Base-by-base conservation (phyloP, 257 asterid genomes). In the Solanum etuberosum region DNA sequence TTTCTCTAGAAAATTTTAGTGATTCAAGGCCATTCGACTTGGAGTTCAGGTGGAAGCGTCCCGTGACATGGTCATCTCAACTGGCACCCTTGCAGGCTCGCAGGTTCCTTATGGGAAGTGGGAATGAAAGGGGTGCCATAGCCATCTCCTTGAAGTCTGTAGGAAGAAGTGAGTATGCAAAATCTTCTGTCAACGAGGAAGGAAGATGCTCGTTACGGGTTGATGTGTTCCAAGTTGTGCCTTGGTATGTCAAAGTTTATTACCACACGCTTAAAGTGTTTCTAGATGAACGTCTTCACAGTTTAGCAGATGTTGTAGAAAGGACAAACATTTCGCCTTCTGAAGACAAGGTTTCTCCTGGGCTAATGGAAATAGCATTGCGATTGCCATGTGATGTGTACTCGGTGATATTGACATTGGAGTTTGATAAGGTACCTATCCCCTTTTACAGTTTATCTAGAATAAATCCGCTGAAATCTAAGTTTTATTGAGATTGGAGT, bases 191-290 rank as follows among this genome's bases (percentile, higher is more conserved):
- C 72, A 57, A 34, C 37, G 88, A 65, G 86, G 95, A 88, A 80
- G 91, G 87, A 67, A 89, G 86, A 87, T 93, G 98, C 86, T 87
- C 87, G 92, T 81, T 92, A 87, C 90, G 95, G 88, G 94, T 95
- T 89, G 93, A 93, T 86, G 81, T 97, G 85, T 97, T 96, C 91
- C 99, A 97, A 90, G 93, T 96, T 89, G 99, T 97, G 84, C 99
- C 99, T 86, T 97, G 98, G 99, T 97, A 97, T 90, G 98, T 97
- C 72, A 97, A 97, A 92, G 98, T 95, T 87, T 97, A 97, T 87
- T 95, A 96, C 87, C 98, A 97, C 82, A 93, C 99, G 0, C 90
- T 97, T 88, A 89, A 89, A 90, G 87, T 97, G 83, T 94, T 89
- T 87, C 76, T 96, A 63, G 98, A 96, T 89, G 99, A 95, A 86